phyloP scores from a whole-genome alignment of 192 early-diverging fungal genomes.

The Backusella australiensis region DNA sequence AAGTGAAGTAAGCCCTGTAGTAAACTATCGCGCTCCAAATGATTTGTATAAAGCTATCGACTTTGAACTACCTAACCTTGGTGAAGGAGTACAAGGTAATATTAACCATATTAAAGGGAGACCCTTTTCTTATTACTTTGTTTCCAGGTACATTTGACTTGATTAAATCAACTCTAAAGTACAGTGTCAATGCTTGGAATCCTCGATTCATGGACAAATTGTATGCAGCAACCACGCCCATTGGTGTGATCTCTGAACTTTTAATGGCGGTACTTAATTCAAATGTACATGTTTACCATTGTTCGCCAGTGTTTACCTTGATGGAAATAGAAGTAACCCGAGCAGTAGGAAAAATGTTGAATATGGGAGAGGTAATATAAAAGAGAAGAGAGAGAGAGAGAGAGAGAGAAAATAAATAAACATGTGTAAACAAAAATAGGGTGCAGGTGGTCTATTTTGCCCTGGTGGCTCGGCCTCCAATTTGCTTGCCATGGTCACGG shows the following conservation, averaged over 20 bases:
- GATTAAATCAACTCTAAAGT: constrained; percentile 43
- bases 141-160: constrained; percentile 25
- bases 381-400: not conserved
- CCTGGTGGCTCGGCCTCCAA: constrained; percentile 79
- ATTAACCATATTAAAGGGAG: not conserved
- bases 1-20: constrained; percentile 30
- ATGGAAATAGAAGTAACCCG: constrained; percentile 64
- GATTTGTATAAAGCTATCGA: constrained; percentile 47
- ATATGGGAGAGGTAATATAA: constrained; percentile 44
- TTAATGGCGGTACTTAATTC: constrained; percentile 69
- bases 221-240: constrained; percentile 72
- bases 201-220: constrained; percentile 81
- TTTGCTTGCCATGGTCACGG: constrained; percentile 72
- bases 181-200: constrained; percentile 65
- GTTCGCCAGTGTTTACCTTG: constrained; percentile 67
- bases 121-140: not conserved
- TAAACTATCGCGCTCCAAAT: constrained; percentile 43
- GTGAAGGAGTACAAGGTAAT: constrained; percentile 45
- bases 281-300: constrained; percentile 77
- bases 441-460: constrained; percentile 61
- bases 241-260: constrained; percentile 72
- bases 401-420: not conserved
- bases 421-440: constrained; percentile 15
- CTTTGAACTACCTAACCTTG: constrained; percentile 43
- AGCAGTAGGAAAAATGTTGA: constrained; percentile 42